Evolutionary conservation across 352 stramenopile species (phyloP), one percentile per base, ranked within the genome.

Genomic region (Phytophthora quininea): DNA sequence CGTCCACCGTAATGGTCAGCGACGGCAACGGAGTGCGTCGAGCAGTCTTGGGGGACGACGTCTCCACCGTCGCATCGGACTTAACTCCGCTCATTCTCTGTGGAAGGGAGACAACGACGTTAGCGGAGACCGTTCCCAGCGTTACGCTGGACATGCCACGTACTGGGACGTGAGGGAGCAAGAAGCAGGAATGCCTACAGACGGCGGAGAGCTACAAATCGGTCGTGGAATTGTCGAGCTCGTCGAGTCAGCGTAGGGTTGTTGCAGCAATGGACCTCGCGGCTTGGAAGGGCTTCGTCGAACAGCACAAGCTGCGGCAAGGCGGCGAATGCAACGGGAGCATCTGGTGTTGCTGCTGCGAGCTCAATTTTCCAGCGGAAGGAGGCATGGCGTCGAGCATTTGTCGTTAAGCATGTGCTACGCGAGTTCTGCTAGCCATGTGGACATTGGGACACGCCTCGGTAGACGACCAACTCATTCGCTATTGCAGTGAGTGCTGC

Each of bases 1-100:
- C 37, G 67, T 64, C 63, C 56, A 76, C 64, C n/a, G 53, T 57
- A 63, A 76, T 81, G 64, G 48, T 74, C 31, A 80, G 58, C 37
- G 68, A 54, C 33, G 73, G 71, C 32, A 73, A 56, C 35, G 70
- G 50, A 14, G 47, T 67, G 12, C 56, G 59, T 51, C 69, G 43
- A 27, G 52, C 64, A 52, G 49, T 58, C 19, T 47, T 54, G 8
- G 43, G 15, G 43, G 43, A 27, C 62, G 69, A 67, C 30, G 19
- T 24, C 19, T 24, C 19, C 19, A 0, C 19, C 19, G 19, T 24
- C 19, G 19, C 19, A 24, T 24, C 19, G 19, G 19, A 24, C 19
- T 24, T 24, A 24, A 24, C 19, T 24, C 19, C 19, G 19, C 19
- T 24, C 19, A 24, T 24, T 24, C 0, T 24, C 19, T 24, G 19